Evolutionary conservation across 441 rosid genomes (phyloP).

Genomic region (California macrophylla): DNA sequence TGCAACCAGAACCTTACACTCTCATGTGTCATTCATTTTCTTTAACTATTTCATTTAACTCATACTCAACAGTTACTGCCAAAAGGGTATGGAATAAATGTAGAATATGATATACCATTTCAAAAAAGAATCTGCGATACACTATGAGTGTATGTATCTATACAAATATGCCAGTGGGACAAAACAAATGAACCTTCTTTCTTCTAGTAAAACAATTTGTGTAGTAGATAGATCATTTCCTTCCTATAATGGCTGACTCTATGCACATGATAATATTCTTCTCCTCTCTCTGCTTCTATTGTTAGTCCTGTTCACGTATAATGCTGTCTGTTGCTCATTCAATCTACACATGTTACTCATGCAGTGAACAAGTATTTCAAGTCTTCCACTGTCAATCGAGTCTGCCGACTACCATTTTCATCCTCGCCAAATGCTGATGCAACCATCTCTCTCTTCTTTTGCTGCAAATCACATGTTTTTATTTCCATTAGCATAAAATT

Average conservation of each 20-base stretch:
- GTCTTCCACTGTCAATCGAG: slow-evolving; percentile 75
- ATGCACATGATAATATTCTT: not conserved
- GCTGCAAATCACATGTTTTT: slow-evolving; percentile 32
- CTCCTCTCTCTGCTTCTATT: not conserved
- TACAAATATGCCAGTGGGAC: not conserved
- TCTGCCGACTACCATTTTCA: slow-evolving; percentile 54
- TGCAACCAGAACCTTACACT: too few relatives aligned
- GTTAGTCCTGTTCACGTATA: not conserved
- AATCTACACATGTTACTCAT: not conserved
- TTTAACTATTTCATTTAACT: too few relatives aligned
- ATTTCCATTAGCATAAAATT: not conserved
- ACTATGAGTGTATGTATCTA: not conserved
- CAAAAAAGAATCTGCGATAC: not conserved
- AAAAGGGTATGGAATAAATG: too few relatives aligned
- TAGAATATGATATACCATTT: not conserved
- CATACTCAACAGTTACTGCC: too few relatives aligned
- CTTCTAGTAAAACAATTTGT: not conserved
- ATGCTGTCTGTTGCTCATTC: not conserved
- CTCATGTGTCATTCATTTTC: too few relatives aligned
- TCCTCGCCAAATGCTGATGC: slow-evolving; percentile 93
- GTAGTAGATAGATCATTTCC: not conserved
- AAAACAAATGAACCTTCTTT: not conserved
- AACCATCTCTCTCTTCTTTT: slow-evolving; percentile 88
- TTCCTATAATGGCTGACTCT: not conserved
- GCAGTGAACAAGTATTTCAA: slow-evolving; percentile 54